Conservation (phyloP, 805 yeast species). For the Candida yuanshanica region DNA sequence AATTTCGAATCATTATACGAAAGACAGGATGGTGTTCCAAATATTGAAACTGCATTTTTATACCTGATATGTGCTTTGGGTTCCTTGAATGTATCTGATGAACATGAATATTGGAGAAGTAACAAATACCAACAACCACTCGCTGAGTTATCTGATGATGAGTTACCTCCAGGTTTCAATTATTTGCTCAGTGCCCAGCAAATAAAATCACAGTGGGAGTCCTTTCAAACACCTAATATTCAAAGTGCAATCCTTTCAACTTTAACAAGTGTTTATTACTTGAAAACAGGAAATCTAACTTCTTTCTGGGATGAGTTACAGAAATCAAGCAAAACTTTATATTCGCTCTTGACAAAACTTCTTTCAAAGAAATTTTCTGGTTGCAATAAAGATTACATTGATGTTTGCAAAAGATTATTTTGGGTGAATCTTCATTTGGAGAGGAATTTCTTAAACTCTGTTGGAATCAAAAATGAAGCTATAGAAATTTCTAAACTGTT, state of each 20-base stretch:
- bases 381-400: background rate
- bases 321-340: background rate
- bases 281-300: conserved; percentile 3
- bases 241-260: background rate
- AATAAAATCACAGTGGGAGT: background rate
- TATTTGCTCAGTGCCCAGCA: background rate
- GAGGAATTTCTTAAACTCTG: background rate
- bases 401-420: conserved; percentile 2
- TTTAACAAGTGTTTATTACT: background rate
- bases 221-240: background rate
- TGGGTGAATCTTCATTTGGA: conserved; percentile 2
- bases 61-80: conserved; percentile 1
- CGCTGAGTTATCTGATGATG: background rate
- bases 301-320: conserved; percentile 3
- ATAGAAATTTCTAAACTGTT: background rate
- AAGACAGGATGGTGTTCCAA: background rate
- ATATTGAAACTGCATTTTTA: background rate
- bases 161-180: conserved; percentile 3
- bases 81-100: background rate
- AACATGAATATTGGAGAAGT: background rate
- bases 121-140: background rate
- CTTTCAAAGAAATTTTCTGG: background rate
- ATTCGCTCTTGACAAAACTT: background rate
- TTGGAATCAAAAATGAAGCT: background rate
- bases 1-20: background rate